Conservation (phyloP, 2,329 filamentous ascomycete genomes). For the Diaporthe citri region DNA sequence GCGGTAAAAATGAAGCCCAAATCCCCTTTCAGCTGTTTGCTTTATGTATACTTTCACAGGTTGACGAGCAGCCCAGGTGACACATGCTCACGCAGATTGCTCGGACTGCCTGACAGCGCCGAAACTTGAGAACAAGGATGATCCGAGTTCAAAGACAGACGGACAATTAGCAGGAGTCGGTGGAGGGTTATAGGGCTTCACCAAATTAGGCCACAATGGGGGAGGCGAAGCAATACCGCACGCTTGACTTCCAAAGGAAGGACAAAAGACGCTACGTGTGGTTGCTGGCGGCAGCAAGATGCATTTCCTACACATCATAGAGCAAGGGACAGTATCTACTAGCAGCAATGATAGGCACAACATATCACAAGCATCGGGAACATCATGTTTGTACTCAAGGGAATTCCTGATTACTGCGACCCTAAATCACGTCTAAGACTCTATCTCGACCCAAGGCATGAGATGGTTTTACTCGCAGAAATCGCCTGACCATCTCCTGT, state of each 20-base stretch:
- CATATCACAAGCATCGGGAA: neutral
- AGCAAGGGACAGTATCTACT: neutral
- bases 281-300: neutral
- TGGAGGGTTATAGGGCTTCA: too few relatives aligned
- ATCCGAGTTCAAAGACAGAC: neutral
- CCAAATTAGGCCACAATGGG: neutral
- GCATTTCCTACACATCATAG: too few relatives aligned
- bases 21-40: neutral
- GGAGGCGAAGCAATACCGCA: neutral
- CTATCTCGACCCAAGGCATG: conserved; percentile 52
- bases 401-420: conserved; percentile 42
- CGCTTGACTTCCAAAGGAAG: too few relatives aligned
- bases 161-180: neutral
- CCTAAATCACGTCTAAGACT: conserved; percentile 50
- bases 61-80: too few relatives aligned
- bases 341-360: neutral
- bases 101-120: neutral
- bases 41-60: neutral
- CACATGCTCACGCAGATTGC: neutral
- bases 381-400: conserved; percentile 29
- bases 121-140: too few relatives aligned
- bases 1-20: neutral
- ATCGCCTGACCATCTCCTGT: conserved; percentile 48
- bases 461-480: conserved; percentile 49
- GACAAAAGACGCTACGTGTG: neutral